Evolutionary conservation across 257 asterid species (phyloP).

Genomic region (Plectranthus barbatus): DNA sequence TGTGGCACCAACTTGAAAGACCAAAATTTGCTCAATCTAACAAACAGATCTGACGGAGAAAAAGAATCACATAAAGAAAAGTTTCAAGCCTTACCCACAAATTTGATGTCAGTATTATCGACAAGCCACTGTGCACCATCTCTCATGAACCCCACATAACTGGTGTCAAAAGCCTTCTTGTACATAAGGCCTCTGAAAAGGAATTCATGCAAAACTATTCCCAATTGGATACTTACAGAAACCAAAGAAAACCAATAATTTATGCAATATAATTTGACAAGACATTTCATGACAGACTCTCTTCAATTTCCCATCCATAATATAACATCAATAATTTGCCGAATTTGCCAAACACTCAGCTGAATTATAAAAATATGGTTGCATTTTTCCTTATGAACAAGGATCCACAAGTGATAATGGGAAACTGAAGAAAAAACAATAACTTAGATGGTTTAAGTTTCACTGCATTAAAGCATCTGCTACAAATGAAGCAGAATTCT

Average conservation of each 20-base stretch:
- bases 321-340: too few species aligned
- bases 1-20: too few species aligned
- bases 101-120: constrained; percentile 91
- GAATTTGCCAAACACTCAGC: too few species aligned
- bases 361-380: too few species aligned
- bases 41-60: too few species aligned
- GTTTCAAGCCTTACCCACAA: constrained; percentile 57
- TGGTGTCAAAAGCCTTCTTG: constrained; percentile 78
- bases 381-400: too few species aligned
- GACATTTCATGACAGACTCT: background rate
- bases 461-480: background rate
- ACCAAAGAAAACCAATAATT: background rate
- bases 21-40: too few species aligned
- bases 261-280: background rate
- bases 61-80: too few species aligned
- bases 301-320: too few species aligned
- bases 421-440: too few species aligned
- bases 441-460: too few species aligned
- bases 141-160: constrained; percentile 87
- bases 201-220: background rate
- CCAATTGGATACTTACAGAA: background rate
- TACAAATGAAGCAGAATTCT: background rate
- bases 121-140: constrained; percentile 95
- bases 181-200: constrained; percentile 77
- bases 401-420: too few species aligned